These are phyloP conservation scores for Microbotryum violaceum DNA, from an alignment of 1,284 basidiomycete genomes.

Conservation along the genomic window DNA sequence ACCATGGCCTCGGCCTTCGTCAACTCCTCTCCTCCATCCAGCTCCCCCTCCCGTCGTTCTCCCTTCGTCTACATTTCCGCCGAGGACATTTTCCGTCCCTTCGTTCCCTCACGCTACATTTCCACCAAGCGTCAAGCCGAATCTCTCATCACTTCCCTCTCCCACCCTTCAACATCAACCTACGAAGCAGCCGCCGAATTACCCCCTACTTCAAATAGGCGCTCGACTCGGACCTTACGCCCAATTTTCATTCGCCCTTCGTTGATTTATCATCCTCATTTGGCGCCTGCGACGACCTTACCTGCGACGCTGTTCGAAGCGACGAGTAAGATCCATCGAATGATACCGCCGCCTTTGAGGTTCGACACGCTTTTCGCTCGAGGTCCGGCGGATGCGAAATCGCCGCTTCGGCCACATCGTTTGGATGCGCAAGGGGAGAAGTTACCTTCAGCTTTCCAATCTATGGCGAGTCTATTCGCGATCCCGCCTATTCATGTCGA, in stretches of 20 bases:
- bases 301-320: slow-evolving; percentile 77
- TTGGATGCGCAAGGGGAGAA: not conserved
- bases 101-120: slow-evolving; percentile 78
- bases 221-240: slow-evolving; percentile 41
- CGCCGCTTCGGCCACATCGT: no score
- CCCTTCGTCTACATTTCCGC: slow-evolving; percentile 92
- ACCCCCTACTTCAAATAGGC: no score
- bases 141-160: slow-evolving; percentile 47
- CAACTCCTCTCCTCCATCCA: slow-evolving; percentile 5
- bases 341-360: slow-evolving; percentile 20
- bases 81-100: slow-evolving; percentile 80
- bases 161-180: not conserved
- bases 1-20: slow-evolving; percentile 12
- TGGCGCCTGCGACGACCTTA: slow-evolving; percentile 76
- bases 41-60: slow-evolving; percentile 53
- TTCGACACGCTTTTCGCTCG: not conserved
- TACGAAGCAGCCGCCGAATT: no score
- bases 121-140: slow-evolving; percentile 86
- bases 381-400: not conserved
- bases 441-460: slow-evolving; percentile 45
- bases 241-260: slow-evolving; percentile 60
- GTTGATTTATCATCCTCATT: slow-evolving; percentile 90
- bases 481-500: slow-evolving; percentile 91
- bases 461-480: slow-evolving; percentile 65
- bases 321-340: slow-evolving; percentile 61